A percentile compares a stretch with the other conserved stretches of the same genome.
phyloP scores from a whole-genome alignment of 208 protist genomes.

The Wallacemonas rigidus region DNA sequence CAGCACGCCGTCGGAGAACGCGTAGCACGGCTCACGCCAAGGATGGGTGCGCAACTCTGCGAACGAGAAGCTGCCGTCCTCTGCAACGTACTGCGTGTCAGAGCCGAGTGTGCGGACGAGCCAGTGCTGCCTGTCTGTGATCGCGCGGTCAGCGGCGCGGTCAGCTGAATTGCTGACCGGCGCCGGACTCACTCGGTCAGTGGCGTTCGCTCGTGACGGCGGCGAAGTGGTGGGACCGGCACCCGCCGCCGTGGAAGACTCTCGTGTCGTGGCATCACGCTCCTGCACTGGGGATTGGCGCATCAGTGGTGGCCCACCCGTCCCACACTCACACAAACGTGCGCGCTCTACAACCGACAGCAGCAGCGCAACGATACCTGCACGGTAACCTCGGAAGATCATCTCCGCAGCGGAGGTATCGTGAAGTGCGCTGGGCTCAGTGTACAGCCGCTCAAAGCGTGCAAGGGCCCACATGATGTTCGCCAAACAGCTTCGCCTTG shows the following conservation, averaged over 20 bases:
- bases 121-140: constrained; percentile 38
- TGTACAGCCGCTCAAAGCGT: constrained; percentile 24
- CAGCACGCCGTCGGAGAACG: constrained; percentile 81
- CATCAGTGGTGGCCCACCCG: neutral
- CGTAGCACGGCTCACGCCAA: constrained; percentile 27
- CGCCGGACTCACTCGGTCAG: too few species aligned
- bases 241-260: too few species aligned
- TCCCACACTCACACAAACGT: neutral
- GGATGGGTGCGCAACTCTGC: neutral
- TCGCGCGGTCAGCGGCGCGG: constrained; percentile 11
- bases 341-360: constrained; percentile 20
- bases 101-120: constrained; percentile 43
- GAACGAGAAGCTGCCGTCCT: constrained; percentile 47
- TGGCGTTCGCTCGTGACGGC: too few species aligned
- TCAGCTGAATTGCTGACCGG: neutral
- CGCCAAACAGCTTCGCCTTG: constrained; percentile 46
- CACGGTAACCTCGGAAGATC: constrained; percentile 48
- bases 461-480: constrained; percentile 50
- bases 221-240: too few species aligned
- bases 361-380: constrained; percentile 50
- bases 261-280: neutral
- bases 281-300: neutral
- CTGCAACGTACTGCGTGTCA: constrained; percentile 49
- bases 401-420: constrained; percentile 18
- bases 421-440: constrained; percentile 25